Base-by-base conservation (phyloP, 352 stramenopile species). In the Phytophthora melonis region DNA sequence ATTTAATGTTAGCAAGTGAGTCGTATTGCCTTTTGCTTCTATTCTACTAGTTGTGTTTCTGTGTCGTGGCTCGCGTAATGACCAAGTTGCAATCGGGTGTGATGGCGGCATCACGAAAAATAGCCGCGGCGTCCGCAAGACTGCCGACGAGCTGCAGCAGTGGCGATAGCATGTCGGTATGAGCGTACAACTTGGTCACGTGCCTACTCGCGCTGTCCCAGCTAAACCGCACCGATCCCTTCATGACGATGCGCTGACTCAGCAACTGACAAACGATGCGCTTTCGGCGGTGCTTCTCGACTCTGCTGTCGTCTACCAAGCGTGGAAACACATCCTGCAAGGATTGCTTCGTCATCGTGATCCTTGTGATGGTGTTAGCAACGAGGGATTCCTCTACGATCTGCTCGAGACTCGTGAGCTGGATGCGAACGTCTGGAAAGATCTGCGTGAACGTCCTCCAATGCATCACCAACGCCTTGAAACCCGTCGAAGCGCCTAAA, bases 81-180 rank as follows among this genome's bases (percentile, higher is more conserved):
- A 55, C 19, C 11, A 55, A 55, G 19, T 32, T 55, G 49, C 49
- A 55, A 19, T 55, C 49, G 10, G 50, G 50, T 34, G 50, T 36
- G 50, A 57, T 34, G 21, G 36, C 13, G 9, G 50, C 50, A 13
- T 13, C 50, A 11, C 5, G 13, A 14, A 63, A 63, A 47, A 30
- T 30, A 30, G 27, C 27, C 3, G 27, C 27, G 27, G 6, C 27
- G 27, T 30, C 27, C 6, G 3, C 49, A n/a, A 55, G 21, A 30
- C 25, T 34, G 50, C 50, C 23, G 50, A 57, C 11, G 1, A 57
- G 13, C 50, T 57, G 21, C 21, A 57, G 50, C 11, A 57, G 23
- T 5, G 50, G 50, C 50, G 50, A 57, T 4, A 57, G 4, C 23
- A 57, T 36, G 16, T 57, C 23, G 21, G 23, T 3, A 13, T 36